Conservation (phyloP, 148 eudicot species). For the Rhododendron ferrugineum region DNA sequence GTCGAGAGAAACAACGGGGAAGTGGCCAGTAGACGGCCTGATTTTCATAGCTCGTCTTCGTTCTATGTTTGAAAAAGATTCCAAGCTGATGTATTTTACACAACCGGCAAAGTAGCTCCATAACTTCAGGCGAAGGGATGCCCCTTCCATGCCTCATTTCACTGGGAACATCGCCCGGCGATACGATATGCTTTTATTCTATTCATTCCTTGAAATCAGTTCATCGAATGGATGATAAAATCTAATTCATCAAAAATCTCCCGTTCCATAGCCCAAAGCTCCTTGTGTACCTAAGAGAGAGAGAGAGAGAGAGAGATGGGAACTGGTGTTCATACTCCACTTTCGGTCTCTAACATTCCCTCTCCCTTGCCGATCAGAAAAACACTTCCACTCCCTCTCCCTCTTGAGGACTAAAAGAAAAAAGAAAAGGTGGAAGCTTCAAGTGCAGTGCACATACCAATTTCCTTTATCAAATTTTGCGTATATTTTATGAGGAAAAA, state of each 20-base stretch:
- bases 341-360: neutral
- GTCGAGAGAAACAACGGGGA: neutral
- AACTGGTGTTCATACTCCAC: neutral
- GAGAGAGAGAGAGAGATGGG: neutral
- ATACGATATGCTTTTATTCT: neutral
- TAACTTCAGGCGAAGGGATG: neutral
- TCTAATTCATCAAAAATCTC: neutral
- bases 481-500: neutral
- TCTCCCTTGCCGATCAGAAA: neutral
- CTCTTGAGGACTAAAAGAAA: neutral
- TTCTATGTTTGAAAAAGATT: neutral
- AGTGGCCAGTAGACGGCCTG: neutral
- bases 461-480: neutral
- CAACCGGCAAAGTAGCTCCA: neutral
- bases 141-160: neutral
- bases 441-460: neutral
- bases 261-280: neutral
- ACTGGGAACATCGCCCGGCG: neutral
- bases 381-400: neutral
- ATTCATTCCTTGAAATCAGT: neutral
- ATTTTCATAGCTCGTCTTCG: neutral
- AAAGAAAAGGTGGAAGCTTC: neutral
- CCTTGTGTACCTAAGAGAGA: neutral
- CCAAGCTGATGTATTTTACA: neutral
- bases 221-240: neutral